phyloP scores from a whole-genome alignment of 192 early-diverging fungal species.

The Podila minutissima region DNA sequence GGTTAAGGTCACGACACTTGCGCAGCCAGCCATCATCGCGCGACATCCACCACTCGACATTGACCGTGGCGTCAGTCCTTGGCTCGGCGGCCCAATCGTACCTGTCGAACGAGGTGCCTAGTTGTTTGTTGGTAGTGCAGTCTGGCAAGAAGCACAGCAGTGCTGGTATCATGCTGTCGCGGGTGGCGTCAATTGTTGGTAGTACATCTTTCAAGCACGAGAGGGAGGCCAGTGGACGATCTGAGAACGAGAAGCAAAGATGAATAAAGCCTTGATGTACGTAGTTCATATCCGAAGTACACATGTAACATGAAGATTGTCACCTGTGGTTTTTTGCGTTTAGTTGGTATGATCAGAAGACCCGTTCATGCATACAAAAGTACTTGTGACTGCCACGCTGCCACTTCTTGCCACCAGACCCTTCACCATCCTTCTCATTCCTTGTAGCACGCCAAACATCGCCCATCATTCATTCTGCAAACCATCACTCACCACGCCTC shows the following conservation, averaged over 20 bases:
- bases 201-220: background rate
- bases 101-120: conserved; percentile 15
- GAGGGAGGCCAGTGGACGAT: too few relatives aligned
- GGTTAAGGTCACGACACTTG: conserved; percentile 21
- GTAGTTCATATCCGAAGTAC: too few relatives aligned
- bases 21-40: conserved; percentile 32
- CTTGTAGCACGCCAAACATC: too few relatives aligned
- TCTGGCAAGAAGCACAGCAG: conserved; percentile 13
- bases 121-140: conserved; percentile 35
- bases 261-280: background rate
- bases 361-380: too few relatives aligned
- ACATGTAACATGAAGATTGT: too few relatives aligned
- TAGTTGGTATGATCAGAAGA: too few relatives aligned
- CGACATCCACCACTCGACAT: conserved; percentile 24
- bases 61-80: conserved; percentile 31
- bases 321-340: too few relatives aligned
- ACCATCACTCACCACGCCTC: too few relatives aligned
- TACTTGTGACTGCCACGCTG: too few relatives aligned
- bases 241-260: background rate
- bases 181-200: conserved; percentile 11
- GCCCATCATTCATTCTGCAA: too few relatives aligned
- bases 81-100: conserved; percentile 20
- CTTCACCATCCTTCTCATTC: too few relatives aligned
- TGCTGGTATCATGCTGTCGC: background rate
- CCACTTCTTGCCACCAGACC: too few relatives aligned